phyloP scores from a whole-genome alignment of 2,329 filamentous ascomycete species.

The Penicillium sp. region DNA sequence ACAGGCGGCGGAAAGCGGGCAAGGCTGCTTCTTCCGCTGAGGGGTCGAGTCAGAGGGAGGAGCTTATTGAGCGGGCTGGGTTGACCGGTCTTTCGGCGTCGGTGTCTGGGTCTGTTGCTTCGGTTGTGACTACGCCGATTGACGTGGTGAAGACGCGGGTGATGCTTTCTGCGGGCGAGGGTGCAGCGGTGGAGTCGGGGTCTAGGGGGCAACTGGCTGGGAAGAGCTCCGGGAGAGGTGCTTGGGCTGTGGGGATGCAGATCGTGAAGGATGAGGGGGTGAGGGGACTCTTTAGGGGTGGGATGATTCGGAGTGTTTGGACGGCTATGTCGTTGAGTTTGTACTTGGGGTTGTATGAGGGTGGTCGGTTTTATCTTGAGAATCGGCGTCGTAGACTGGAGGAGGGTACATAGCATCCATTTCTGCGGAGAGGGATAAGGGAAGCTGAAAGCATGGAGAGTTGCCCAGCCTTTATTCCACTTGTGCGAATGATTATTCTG shows the following conservation, averaged over 20 bases:
- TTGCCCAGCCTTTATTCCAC: neutral
- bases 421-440: neutral
- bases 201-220: neutral
- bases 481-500: neutral
- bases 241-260: constrained; percentile 63
- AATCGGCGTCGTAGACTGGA: constrained; percentile 24
- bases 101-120: constrained; percentile 70
- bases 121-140: constrained; percentile 81
- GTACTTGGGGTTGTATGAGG: constrained; percentile 85
- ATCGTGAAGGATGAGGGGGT: constrained; percentile 69
- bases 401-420: constrained; percentile 14
- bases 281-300: constrained; percentile 73
- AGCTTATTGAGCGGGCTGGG: constrained; percentile 65
- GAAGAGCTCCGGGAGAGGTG: constrained; percentile 40
- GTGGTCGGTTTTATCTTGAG: constrained; percentile 65
- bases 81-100: constrained; percentile 76
- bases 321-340: constrained; percentile 80
- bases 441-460: neutral
- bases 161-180: constrained; percentile 67
- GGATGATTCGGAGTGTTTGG: constrained; percentile 72
- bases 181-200: constrained; percentile 2
- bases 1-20: constrained; percentile 36
- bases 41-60: constrained; percentile 19
- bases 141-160: constrained; percentile 89
- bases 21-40: neutral